Evolutionary conservation across 2,329 filamentous ascomycete genomes (phyloP), one percentile per base, ranked within the genome.

Genomic region (Bimuria novae-zelandiae): DNA sequence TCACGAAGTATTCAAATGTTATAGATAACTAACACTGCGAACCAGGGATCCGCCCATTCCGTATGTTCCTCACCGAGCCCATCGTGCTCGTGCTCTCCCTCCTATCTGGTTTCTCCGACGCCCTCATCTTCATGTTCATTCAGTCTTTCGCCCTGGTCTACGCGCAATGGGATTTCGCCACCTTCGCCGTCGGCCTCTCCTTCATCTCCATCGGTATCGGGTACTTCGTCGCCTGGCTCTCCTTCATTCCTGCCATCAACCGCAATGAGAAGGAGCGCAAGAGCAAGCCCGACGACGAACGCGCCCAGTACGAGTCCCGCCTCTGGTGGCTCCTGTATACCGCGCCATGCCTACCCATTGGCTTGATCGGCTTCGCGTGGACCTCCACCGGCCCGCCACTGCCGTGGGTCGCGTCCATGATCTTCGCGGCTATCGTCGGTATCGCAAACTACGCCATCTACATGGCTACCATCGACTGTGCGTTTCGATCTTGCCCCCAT

Each of bases 381-480:
- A 88, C 86, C 0, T 84, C 82, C 0, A 82, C 84, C 27, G 86
- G 86, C 0, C 87, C 86, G 0, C 76, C 78, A 1, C 68, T 87
- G 3, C 85, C 86, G 65, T 92, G 89, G 89, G 84, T 89, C 22
- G 86, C 80, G 0, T 84, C 85, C 10, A 82, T 88, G 76, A 75
- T 90, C 48, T 89, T 86, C 56, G 80, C 81, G 2, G 80, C 80
- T 14, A 77, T 90, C 41, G 86, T 92, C 45, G 89, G 88, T 29
- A 86, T 91, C 49, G 88, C 88, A 49, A 92, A 70, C 46, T 89
- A 88, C 53, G 76, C 82, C 37, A 89, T 90, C 54, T 90, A 90
- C 74, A 89, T 90, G 87, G 86, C 87, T 0, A 90, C 88, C 0
- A 89, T 90, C 59, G 87, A 91, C 72, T 92, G 91, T 27, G n/a